Evolutionary conservation across 2,329 filamentous ascomycete genomes (phyloP).

Genomic region (Dryadomyces sulphureus): DNA sequence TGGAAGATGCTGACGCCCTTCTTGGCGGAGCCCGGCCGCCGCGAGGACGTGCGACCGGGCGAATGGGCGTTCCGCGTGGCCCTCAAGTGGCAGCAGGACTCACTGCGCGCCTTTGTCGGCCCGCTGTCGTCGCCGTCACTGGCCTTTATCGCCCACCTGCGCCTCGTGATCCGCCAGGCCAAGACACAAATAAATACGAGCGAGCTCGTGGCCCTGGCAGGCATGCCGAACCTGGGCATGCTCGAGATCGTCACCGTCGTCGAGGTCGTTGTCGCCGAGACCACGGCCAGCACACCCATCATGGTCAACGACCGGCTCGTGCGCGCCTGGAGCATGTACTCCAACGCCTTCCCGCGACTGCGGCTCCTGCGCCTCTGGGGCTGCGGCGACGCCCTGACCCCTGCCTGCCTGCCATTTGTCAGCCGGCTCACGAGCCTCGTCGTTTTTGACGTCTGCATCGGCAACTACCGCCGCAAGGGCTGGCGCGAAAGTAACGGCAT

Average conservation of each 20-base stretch:
- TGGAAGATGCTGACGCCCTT: slow-evolving; percentile 3
- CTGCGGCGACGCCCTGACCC: slow-evolving; percentile 16
- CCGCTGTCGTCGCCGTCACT: slow-evolving; percentile 5
- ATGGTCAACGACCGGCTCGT: slow-evolving; percentile 29
- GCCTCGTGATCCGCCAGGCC: slow-evolving; percentile 6
- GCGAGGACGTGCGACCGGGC: not conserved
- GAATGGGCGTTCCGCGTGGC: not conserved
- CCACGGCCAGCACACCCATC: not conserved
- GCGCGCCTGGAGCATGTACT: slow-evolving; percentile 26
- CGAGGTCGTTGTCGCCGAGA: slow-evolving; percentile 22
- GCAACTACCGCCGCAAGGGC: slow-evolving; percentile 9
- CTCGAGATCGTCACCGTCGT: slow-evolving; percentile 27
- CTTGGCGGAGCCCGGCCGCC: not conserved
- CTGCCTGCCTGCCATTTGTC: slow-evolving; percentile 25
- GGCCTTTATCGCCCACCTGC: slow-evolving; percentile 17
- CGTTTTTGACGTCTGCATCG: slow-evolving; percentile 25
- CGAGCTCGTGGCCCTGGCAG: slow-evolving; percentile 25
- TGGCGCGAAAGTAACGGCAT: not conserved
- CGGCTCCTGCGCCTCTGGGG: slow-evolving; percentile 26
- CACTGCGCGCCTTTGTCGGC: slow-evolving; percentile 3
- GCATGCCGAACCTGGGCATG: slow-evolving; percentile 30
- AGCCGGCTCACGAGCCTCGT: slow-evolving; percentile 27
- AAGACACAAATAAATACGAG: slow-evolving; percentile 13
- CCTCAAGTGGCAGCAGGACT: not conserved
- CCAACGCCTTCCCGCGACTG: slow-evolving; percentile 29